phyloP scores from a whole-genome alignment of 768 basidiomycete genomes.

The Lactarius pseudohatsudake region DNA sequence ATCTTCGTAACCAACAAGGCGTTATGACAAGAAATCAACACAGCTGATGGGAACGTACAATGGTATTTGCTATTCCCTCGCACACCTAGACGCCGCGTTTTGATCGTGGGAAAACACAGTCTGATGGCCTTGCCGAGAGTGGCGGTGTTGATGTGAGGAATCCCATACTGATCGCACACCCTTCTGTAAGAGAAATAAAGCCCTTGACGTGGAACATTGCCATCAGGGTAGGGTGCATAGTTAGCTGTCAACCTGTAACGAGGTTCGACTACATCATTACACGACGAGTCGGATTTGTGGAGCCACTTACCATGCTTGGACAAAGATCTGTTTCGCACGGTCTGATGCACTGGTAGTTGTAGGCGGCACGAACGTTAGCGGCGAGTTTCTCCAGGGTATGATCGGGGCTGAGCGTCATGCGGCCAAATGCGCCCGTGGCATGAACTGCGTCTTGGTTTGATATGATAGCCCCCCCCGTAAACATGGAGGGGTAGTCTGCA shows the following conservation, averaged over 20 bases:
- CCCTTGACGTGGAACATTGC: constrained; percentile 91
- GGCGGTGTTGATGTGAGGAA: constrained; percentile 94
- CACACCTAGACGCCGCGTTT: constrained; percentile 89
- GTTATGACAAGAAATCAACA: constrained; percentile 29
- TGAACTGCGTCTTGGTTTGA: constrained; percentile 52
- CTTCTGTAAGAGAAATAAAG: constrained; percentile 91
- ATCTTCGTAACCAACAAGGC: constrained; percentile 50
- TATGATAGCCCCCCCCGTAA: constrained; percentile 44
- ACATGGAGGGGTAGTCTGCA: constrained; percentile 73
- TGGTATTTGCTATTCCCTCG: constrained; percentile 97
- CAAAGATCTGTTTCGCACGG: constrained; percentile 89
- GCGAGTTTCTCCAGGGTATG: constrained; percentile 84
- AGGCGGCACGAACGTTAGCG: constrained; percentile 80
- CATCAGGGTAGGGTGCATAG: constrained; percentile 88
- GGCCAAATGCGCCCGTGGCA: constrained; percentile 69
- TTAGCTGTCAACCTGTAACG: constrained; percentile 74
- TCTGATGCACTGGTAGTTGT: constrained; percentile 91
- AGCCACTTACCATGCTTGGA: constrained; percentile 78
- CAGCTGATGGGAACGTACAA: constrained; percentile 56
- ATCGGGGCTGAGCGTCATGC: constrained; percentile 75
- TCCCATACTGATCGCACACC: constrained; percentile 89
- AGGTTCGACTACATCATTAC: constrained; percentile 22
- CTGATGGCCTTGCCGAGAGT: constrained; percentile 94
- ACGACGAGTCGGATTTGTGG: constrained; percentile 13
- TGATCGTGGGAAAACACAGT: constrained; percentile 91